phyloP scores from a whole-genome alignment of 1,284 basidiomycete genomes.

The Flammula alnicola region DNA sequence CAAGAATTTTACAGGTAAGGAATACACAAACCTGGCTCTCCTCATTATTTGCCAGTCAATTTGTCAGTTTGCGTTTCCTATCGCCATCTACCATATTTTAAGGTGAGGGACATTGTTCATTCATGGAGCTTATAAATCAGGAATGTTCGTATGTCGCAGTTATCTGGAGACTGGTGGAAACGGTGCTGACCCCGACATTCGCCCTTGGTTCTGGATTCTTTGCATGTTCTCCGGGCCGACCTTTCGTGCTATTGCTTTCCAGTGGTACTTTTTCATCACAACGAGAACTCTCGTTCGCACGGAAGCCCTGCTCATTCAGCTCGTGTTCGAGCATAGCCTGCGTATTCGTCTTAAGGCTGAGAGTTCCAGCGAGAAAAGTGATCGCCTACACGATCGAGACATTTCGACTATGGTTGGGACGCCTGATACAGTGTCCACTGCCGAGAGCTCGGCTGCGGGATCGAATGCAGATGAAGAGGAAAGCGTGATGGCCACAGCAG shows the following conservation, averaged over 20 bases:
- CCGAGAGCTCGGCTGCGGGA: too few species aligned
- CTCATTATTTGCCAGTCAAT: not conserved
- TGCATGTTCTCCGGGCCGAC: slow-evolving; percentile 58
- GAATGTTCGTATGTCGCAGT: slow-evolving; percentile 21
- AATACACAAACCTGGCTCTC: slow-evolving; percentile 9
- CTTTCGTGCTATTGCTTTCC: slow-evolving; percentile 46
- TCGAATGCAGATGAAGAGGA: too few species aligned
- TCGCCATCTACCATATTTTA: slow-evolving; percentile 10
- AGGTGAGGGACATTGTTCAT: slow-evolving; percentile 3
- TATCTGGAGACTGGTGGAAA: slow-evolving; percentile 17
- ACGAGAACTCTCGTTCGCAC: slow-evolving; percentile 52
- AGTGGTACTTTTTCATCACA: slow-evolving; percentile 48
- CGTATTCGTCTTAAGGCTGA: slow-evolving; percentile 68
- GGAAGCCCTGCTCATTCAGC: slow-evolving; percentile 67
- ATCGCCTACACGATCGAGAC: not conserved
- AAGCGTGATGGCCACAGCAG: too few species aligned
- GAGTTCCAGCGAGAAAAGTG: slow-evolving; percentile 16
- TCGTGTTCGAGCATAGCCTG: slow-evolving; percentile 72
- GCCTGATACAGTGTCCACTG: not conserved
- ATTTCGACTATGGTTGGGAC: not conserved
- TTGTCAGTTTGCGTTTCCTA: slow-evolving; percentile 9
- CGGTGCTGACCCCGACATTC: slow-evolving; percentile 23
- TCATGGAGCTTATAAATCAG: not conserved
- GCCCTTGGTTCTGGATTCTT: slow-evolving; percentile 67
- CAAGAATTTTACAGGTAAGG: slow-evolving; percentile 6